Percentiles rank a stretch among this genome's conserved stretches.
Evolutionary conservation across 1,139 yeast species (phyloP).

Genomic region (Hanseniaspora sp.): DNA sequence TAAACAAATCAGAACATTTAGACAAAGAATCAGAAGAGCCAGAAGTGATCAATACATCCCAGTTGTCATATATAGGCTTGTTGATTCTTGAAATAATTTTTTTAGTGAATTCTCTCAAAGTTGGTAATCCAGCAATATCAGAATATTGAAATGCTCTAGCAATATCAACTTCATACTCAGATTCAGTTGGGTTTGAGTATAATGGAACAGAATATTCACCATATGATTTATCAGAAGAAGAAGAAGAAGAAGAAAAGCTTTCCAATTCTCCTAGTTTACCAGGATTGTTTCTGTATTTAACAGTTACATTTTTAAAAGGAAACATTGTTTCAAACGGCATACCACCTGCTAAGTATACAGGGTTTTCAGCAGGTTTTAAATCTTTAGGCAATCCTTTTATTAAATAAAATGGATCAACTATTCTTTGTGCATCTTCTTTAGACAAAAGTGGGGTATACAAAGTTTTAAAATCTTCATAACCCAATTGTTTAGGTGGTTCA

Average conservation of each 20-base stretch:
- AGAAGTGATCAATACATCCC: conserved; percentile 45
- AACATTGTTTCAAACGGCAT: conserved; percentile 50
- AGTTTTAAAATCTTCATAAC: conserved; percentile 5
- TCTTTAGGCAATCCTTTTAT: conserved; percentile 33
- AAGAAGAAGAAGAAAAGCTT: background rate
- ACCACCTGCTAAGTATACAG: conserved; percentile 44
- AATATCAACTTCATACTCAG: conserved; percentile 25
- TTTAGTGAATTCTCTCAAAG: conserved; percentile 35
- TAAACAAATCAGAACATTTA: conserved; percentile 45
- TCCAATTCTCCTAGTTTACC: conserved; percentile 7
- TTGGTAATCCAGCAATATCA: conserved; percentile 35
- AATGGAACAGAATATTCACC: background rate
- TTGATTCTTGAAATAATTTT: conserved; percentile 37
- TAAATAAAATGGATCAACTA: conserved; percentile 4
- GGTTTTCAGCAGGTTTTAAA: conserved; percentile 36
- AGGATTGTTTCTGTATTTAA: conserved; percentile 39
- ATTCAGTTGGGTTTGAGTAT: background rate
- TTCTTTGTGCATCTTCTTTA: conserved; percentile 9
- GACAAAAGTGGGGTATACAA: background rate
- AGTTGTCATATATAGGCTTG: conserved; percentile 38
- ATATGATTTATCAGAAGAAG: background rate
- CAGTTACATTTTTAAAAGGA: conserved; percentile 43
- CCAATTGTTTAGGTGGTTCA: background rate
- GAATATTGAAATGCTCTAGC: conserved; percentile 45
- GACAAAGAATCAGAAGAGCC: conserved; percentile 65